Conservation (phyloP, 129 eudicot species). For the Tagetes patula region DNA sequence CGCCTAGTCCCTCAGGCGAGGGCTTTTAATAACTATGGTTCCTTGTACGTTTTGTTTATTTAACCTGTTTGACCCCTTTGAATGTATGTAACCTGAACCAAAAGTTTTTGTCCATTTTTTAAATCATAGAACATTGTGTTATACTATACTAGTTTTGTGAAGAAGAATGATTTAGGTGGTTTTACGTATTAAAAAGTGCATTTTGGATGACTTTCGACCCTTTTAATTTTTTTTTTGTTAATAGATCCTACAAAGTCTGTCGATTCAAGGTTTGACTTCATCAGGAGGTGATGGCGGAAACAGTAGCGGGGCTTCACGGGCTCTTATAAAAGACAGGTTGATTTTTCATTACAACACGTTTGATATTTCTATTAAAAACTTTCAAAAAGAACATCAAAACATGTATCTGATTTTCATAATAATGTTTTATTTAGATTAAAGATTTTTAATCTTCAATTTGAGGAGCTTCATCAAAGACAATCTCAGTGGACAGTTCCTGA, state of each 20-base stretch:
- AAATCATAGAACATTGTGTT: neutral
- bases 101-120: too few species aligned
- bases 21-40: too few species aligned
- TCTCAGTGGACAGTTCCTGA: slow-evolving; percentile 99
- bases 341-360: slow-evolving; percentile 14
- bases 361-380: neutral
- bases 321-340: slow-evolving; percentile 64
- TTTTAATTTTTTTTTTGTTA: slow-evolving; percentile 5
- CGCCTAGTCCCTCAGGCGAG: too few species aligned
- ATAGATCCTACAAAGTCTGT: slow-evolving; percentile 80
- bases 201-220: neutral
- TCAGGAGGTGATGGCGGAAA: slow-evolving; percentile 92
- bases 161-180: neutral
- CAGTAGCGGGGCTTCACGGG: slow-evolving; percentile 85
- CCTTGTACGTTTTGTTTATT: too few species aligned
- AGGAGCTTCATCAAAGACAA: slow-evolving; percentile 99
- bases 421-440: slow-evolving; percentile 51
- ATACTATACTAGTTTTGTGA: neutral
- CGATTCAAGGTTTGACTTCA: slow-evolving; percentile 85
- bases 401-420: neutral
- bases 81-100: too few species aligned
- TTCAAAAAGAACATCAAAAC: neutral
- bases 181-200: neutral
- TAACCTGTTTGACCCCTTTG: too few species aligned
- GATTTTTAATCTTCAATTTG: slow-evolving; percentile 81